phyloP scores from a whole-genome alignment of 768 basidiomycete species.

The Suillus decipiens region DNA sequence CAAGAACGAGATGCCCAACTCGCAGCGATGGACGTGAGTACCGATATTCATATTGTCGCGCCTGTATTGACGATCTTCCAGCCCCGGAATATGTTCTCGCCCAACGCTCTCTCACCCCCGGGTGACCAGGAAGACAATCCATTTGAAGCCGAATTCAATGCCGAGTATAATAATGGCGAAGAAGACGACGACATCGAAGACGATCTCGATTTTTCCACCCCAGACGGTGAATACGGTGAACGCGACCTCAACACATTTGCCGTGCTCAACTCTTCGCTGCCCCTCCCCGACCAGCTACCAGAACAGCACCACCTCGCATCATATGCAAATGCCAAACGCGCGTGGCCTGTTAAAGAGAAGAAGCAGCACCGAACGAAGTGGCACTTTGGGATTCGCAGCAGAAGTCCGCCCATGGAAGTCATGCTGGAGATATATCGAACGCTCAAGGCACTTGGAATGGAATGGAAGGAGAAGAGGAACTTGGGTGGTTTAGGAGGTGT shows the following conservation, averaged over 20 bases:
- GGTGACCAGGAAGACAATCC: constrained; percentile 73
- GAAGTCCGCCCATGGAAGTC: constrained; percentile 97
- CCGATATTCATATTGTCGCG: constrained; percentile 26
- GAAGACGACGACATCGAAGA: constrained; percentile 62
- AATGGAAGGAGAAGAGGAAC: constrained; percentile 93
- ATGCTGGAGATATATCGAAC: constrained; percentile 99
- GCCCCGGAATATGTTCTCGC: constrained; percentile 74
- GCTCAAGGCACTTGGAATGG: constrained; percentile 87
- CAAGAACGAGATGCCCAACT: constrained; percentile 83
- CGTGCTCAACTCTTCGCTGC: constrained; percentile 87
- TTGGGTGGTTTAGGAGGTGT: constrained; percentile 71
- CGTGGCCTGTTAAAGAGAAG: constrained; percentile 56
- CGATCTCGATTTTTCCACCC: constrained; percentile 49
- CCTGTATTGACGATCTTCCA: constrained; percentile 27
- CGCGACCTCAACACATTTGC: constrained; percentile 68
- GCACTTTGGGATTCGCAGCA: constrained; percentile 97
- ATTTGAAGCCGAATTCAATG: constrained; percentile 73
- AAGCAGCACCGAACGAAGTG: constrained; percentile 84
- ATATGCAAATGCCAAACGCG: constrained; percentile 53
- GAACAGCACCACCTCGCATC: constrained; percentile 74
- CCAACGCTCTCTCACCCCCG: constrained; percentile 64
- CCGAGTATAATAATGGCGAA: constrained; percentile 35
- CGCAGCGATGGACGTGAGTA: constrained; percentile 77
- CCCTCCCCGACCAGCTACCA: constrained; percentile 61
- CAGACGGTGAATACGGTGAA: constrained; percentile 40